Base-by-base conservation (phyloP, 225 moss, liverwort and hornwort species). In the Physcomitrellopsis africana region DNA sequence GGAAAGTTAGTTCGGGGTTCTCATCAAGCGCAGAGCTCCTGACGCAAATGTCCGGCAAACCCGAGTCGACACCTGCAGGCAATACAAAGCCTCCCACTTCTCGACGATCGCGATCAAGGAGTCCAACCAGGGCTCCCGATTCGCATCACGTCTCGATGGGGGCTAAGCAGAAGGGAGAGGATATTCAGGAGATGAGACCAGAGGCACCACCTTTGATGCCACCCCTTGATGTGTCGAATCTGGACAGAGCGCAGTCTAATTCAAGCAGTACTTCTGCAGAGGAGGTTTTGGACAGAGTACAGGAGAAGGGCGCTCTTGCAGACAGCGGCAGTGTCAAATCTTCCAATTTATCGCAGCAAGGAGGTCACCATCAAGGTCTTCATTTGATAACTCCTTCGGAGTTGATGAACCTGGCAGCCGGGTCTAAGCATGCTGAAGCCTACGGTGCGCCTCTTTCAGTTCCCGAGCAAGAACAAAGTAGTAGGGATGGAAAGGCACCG, bases 351-450 rank as follows among this genome's bases (percentile, higher is more conserved):
- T 83, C 80, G 64, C 88, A 85, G 43, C 85, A 89, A 67, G 72
- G 87, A 76, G 80, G 79, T 66, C 82, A 76, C 54, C 78, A 80
- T 68, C 81, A 86, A 51, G 69, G 82, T 51, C 84, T 73, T 65
- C 87, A 93, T 82, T 79, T 96, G 81, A 90, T 96, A 66, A 93
- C 91, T 41, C 96, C 96, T 68, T 89, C 89, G 69, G 93, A 96
- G 70, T 81, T 96, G 42, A 96, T 96, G 96, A 86, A 84, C 76
- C 86, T 96, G 69, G 96, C 93, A 57, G 93, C 91, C 70, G 90
- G 92, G 51, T 91, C 93, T 23, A 93, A 87, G 79, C 89, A 77
- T 62, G 76, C 81, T 5, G 86, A 83, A 76, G 59, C 76, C 29
- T 90, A 87, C 51, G 72, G 65, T 81, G 72, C 79, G 73, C 62